Base-by-base conservation (phyloP, 1,284 basidiomycete species). In the Pterulicium gracile region DNA sequence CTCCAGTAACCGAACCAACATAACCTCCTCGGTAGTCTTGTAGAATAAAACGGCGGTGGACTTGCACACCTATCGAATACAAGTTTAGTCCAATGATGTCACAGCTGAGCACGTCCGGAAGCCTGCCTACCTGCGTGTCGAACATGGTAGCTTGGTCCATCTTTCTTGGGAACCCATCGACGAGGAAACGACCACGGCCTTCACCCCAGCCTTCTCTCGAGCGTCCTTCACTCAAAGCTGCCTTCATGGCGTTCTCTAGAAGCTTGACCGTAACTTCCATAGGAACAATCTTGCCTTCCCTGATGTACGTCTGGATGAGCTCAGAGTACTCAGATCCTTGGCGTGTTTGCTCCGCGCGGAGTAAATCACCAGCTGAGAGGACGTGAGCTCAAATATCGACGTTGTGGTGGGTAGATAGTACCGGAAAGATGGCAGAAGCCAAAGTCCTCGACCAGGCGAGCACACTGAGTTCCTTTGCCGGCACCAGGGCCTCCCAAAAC, bases 131-230 rank as follows among this genome's bases (percentile, higher is more conserved):
- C 43, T 81, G 75, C 58, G 89, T 72, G 60, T 98, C 96, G 59
- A 98, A 99, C 64, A 84, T 84, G 59, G 85, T 55, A 0, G 95
- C 95, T 67, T 99, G 96, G 64, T 98, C 96, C 91, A 98, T 93
- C 73, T 97, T 91, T 51, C 96, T 77, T 41, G 96, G 96, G 70
- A 98, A 98, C 2, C 96, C 96, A 56, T 99, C 96, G 54, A 99
- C 85, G 52, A 98, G 74, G 73, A 98, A 98, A 43, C 91, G 79
- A 34, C 88, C 89, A 49, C 71, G 72, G 35, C 85, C 89, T 44
- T 77, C 68, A 20, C 64, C 61, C 92, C 92, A 95, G 20, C 77
- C 81, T 12, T 70, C 65, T 4, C 66, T 67, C 1, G 62, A 55
- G 47, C 61, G 61, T 7, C 57, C 56, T 56, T 72, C 65, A 14